Conservation (phyloP, 1,139 yeast species). For the Yamadazyma membranifaciens region DNA sequence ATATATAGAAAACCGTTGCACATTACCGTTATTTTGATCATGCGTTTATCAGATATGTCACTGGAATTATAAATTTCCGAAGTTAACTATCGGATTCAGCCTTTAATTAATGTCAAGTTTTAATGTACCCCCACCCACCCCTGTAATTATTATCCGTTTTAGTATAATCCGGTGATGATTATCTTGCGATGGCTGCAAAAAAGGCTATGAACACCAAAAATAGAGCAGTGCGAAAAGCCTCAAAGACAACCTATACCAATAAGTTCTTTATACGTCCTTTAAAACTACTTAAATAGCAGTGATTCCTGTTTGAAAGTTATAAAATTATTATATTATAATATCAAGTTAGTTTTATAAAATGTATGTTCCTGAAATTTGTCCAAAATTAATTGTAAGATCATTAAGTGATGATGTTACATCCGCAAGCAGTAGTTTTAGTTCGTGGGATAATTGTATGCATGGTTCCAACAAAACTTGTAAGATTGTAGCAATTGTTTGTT, state of each 20-base stretch:
- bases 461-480: conserved; percentile 65
- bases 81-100: too few relatives aligned
- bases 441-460: conserved; percentile 76
- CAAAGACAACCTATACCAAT: background rate
- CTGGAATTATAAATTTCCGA: too few relatives aligned
- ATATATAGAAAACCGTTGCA: background rate
- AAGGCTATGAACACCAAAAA: too few relatives aligned
- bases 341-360: background rate
- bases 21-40: too few relatives aligned
- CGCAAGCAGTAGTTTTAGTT: conserved; percentile 58
- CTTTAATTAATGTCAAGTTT: too few relatives aligned
- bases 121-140: too few relatives aligned
- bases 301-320: too few relatives aligned
- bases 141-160: background rate
- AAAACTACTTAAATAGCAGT: background rate
- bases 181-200: too few relatives aligned
- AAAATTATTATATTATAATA: too few relatives aligned
- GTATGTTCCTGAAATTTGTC: conserved; percentile 14
- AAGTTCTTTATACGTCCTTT: background rate
- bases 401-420: conserved; percentile 21
- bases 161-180: background rate
- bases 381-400: conserved; percentile 13
- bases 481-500: conserved; percentile 74
- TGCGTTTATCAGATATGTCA: too few relatives aligned
- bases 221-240: too few relatives aligned